Percentiles rank a stretch among this genome's conserved stretches.
Conservation (phyloP, 768 basidiomycete genomes). For the Rhizopogon salebrosus region DNA sequence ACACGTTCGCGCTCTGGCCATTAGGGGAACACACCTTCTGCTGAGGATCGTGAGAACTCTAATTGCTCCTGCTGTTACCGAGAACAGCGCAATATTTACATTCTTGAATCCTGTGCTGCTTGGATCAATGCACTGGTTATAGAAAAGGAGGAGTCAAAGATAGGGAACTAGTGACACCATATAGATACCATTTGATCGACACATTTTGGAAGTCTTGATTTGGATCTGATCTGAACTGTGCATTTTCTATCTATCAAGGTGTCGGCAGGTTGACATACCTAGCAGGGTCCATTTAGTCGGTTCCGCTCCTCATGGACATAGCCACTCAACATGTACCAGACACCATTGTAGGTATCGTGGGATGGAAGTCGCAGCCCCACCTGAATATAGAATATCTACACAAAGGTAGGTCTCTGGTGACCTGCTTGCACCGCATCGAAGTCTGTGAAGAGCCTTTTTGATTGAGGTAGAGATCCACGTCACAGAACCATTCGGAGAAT, state of each 20-base stretch:
- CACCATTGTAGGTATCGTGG: neutral
- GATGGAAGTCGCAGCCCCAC: neutral
- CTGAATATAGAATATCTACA: neutral
- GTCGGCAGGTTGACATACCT: neutral
- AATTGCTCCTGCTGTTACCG: too few species aligned
- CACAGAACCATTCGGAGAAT: neutral
- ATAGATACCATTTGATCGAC: too few species aligned
- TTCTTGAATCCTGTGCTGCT: too few species aligned
- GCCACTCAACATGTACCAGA: neutral
- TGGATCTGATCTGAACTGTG: neutral
- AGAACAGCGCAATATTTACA: too few species aligned
- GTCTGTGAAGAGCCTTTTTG: neutral
- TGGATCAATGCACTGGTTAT: too few species aligned
- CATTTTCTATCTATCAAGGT: neutral
- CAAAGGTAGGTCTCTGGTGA: neutral
- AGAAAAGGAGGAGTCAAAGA: neutral
- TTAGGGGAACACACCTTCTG: too few species aligned
- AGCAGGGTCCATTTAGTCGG: neutral
- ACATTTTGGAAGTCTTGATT: too few species aligned
- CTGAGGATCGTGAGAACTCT: too few species aligned
- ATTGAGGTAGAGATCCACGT: neutral
- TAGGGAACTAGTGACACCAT: neutral
- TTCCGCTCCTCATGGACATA: neutral
- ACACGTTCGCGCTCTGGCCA: too few species aligned
- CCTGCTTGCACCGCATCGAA: slow-evolving; percentile 1